Base-by-base conservation (phyloP, 2,329 filamentous ascomycete genomes). In the Ramularia collo-cygni region DNA sequence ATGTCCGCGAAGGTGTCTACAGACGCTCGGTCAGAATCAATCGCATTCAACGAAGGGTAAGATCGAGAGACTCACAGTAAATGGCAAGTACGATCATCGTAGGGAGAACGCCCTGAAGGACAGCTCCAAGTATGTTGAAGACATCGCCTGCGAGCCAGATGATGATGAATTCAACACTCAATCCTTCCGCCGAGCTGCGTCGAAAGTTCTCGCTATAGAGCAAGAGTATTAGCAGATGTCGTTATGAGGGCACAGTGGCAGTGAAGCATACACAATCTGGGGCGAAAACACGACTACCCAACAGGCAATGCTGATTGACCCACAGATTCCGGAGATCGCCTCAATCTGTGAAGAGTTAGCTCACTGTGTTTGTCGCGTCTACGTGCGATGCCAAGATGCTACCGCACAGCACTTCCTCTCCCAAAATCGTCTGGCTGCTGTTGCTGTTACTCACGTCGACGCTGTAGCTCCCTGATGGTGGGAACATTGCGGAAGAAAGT, bases 231-330 rank as follows among this genome's bases (percentile, higher is more conserved):
- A n/a, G n/a, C n/a, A n/a, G n/a, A n/a, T n/a, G n/a, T n/a, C n/a
- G n/a, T n/a, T n/a, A 24, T 6, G 21, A 24, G 21, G 21, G 21
- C 21, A n/a, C n/a, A n/a, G n/a, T n/a, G n/a, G n/a, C n/a, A n/a
- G n/a, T n/a, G n/a, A n/a, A n/a, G n/a, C 21, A 10, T 24, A 24
- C 21, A 95, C 82, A 54, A 98, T 95, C 55, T 98, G 92, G 2
- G 92, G 92, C 1, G 87, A 92, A 68, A 95, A 98, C 42, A 98
- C 92, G 26, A 96, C 86, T 42, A 96, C 85, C 92, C 92, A 95
- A 62, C 89, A 95, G 36, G 89, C 89, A 60, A 98, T 95, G 32
- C 87, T 95, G 53, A 98, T 89, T 7, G 89, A 95, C 26, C 89
- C 90, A 66, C 83, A 88, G 55, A 95, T 95, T 39, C 90, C 90